Conservation (phyloP, 2,329 filamentous ascomycete genomes). For the Penicillium olsonii region DNA sequence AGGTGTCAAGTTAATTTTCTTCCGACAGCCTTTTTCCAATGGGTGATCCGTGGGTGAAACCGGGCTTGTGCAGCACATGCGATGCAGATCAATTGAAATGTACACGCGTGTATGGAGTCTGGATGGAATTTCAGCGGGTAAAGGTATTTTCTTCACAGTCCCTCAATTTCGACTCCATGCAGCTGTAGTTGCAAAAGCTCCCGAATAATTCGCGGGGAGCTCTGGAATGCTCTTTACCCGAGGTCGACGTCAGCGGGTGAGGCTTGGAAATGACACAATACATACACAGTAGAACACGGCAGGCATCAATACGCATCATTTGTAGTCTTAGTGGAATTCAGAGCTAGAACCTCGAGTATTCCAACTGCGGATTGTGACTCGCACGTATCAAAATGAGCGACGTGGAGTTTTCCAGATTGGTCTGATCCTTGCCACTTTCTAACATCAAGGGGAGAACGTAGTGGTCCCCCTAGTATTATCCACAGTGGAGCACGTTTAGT, state of each 20-base stretch:
- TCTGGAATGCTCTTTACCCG: background rate
- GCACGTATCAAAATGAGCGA: conserved; percentile 11
- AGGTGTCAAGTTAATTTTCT: background rate
- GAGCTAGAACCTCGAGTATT: background rate
- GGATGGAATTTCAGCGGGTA: conserved; percentile 10
- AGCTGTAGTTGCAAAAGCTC: background rate
- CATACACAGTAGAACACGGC: too few species aligned
- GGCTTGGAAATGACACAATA: conserved; percentile 1
- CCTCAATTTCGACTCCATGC: background rate
- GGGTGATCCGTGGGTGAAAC: background rate
- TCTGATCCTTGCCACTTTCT: conserved; percentile 16
- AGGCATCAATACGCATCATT: background rate
- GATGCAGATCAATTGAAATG: conserved; percentile 19
- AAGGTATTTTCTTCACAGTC: conserved; percentile 13
- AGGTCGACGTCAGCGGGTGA: conserved; percentile 3
- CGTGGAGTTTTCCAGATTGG: conserved; percentile 15
- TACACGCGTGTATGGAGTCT: conserved; percentile 14
- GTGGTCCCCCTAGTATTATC: conserved; percentile 15
- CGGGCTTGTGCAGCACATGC: conserved; percentile 7
- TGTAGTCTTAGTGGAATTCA: background rate
- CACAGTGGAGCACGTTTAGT: conserved; percentile 27
- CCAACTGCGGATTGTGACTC: conserved; percentile 4
- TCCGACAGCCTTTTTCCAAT: background rate
- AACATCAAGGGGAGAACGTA: conserved; percentile 17
- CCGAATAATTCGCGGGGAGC: background rate